Conservation (phyloP, 2,329 filamentous ascomycete genomes). For the Cladosporium colombiae region DNA sequence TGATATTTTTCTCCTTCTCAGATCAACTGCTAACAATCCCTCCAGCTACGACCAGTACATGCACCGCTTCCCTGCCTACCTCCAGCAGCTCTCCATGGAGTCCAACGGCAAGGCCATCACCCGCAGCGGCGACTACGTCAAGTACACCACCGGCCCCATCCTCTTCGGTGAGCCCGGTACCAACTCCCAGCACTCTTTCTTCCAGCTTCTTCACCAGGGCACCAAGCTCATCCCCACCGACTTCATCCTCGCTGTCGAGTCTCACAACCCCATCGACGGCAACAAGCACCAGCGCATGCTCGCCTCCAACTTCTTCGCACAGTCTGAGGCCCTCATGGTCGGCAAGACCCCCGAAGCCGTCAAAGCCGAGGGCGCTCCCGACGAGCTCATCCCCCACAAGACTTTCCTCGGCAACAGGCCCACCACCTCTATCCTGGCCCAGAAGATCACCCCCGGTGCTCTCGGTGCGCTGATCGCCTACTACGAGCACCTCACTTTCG, state of each 20-base stretch:
- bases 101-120: constrained; percentile 98
- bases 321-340: constrained; percentile 84
- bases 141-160: constrained; percentile 96
- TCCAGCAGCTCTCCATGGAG: constrained; percentile 99
- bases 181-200: constrained; percentile 99
- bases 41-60: constrained; percentile 94
- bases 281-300: constrained; percentile 97
- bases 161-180: constrained; percentile 98
- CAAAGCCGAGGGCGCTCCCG: constrained; percentile 70
- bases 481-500: constrained; percentile 98
- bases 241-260: constrained; percentile 94
- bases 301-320: constrained; percentile 87
- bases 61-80: constrained; percentile 97
- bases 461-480: constrained; percentile 95
- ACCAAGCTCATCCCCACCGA: constrained; percentile 98
- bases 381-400: constrained; percentile 91
- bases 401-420: constrained; percentile 97
- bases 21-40: constrained; percentile 25
- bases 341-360: constrained; percentile 83
- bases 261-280: constrained; percentile 90
- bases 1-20: neutral
- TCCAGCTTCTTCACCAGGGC: constrained; percentile 98
- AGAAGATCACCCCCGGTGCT: constrained; percentile 90
- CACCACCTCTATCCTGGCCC: constrained; percentile 90
- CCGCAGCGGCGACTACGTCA: constrained; percentile 81